Evolutionary conservation across 805 yeast species (phyloP), one percentile per base, ranked within the genome.

Genomic region (Dipodascus albidus): DNA sequence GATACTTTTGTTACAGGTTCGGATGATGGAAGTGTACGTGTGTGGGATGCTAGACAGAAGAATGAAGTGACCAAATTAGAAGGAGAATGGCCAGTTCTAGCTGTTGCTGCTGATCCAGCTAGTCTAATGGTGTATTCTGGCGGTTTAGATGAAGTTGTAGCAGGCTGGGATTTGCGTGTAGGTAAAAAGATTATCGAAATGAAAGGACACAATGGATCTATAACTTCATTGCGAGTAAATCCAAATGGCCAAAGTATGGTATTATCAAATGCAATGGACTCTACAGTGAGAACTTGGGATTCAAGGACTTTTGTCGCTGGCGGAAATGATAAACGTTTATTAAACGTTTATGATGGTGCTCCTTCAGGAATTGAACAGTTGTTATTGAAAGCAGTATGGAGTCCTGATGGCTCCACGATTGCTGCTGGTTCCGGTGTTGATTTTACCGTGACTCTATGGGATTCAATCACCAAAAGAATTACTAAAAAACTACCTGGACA

Each of bases 41-140:
- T 82, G 1, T 87, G 91, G 91, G 95, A 87, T 58, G 66, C 71
- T 22, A 67, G 88, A 53, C 71, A 75, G n/a, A 82, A 78, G 58
- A 59, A 60, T 1, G 69, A 76, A 1, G 68, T 74, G 0, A 57
- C 64, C 1, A 60, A 59, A 6, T 67, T 80, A 52, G 64, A 68
- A 21, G 74, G 82, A 0, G 74, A 74, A 1, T 83, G 72, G 59
- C 93, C 95, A 0, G 59, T 86, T 0, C 65, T 85, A 20, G 71
- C 86, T 0, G 77, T 79, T 3, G 75, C 72, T 4, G 60, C 69
- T 55, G 73, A 59, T 60, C 60, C 63, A 2, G 65, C 66, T 47
- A 80, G 77, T 1, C 64, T 67, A 15, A 65, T 69, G 14, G 59
- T 83, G 2, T 86, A 72, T 58, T 72, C 79, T 3, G 70, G 83